Percentiles rank a stretch among this genome's conserved stretches.
Evolutionary conservation across 768 basidiomycete species (phyloP).

Genomic region (Nevesoporus exiguus): DNA sequence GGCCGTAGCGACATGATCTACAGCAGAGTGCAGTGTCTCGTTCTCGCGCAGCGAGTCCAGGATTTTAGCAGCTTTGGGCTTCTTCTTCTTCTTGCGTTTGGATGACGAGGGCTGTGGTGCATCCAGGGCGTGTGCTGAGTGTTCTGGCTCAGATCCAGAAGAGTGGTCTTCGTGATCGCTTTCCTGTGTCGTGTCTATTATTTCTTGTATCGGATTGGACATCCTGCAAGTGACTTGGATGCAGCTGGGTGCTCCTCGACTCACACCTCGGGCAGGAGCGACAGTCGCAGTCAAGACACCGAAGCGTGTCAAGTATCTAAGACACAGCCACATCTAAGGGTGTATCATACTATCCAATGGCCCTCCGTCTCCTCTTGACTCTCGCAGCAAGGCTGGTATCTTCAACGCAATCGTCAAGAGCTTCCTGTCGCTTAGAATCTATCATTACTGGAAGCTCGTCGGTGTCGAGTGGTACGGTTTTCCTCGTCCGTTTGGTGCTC

Average conservation of each 20-base stretch:
- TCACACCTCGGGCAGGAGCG: too few relatives aligned
- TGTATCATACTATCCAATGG: background rate
- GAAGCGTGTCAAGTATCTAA: background rate
- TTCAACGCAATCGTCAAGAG: background rate
- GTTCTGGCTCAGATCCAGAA: constrained; percentile 33
- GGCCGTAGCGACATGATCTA: constrained; percentile 62
- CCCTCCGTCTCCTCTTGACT: constrained; percentile 40
- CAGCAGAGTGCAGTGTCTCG: constrained; percentile 44
- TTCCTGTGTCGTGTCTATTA: constrained; percentile 37
- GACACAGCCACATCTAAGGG: constrained; percentile 20
- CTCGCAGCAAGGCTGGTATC: constrained; percentile 36
- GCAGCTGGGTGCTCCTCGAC: too few relatives aligned
- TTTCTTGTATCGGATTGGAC: constrained; percentile 39
- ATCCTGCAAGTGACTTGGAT: constrained; percentile 13
- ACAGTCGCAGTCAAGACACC: too few relatives aligned
- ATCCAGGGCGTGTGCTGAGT: constrained; percentile 9
- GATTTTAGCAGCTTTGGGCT: constrained; percentile 61
- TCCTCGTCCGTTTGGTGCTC: constrained; percentile 34
- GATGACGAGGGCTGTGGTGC: constrained; percentile 36
- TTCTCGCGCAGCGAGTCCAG: constrained; percentile 35
- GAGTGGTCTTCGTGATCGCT: constrained; percentile 34
- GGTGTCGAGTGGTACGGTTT: constrained; percentile 4
- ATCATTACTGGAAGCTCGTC: constrained; percentile 12
- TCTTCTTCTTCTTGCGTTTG: constrained; percentile 86
- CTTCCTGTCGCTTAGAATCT: background rate